Evolutionary conservation across 2,329 filamentous ascomycete genomes (phyloP), one percentile per base, ranked within the genome.

Genomic region (Neofusicoccum umdonicola): DNA sequence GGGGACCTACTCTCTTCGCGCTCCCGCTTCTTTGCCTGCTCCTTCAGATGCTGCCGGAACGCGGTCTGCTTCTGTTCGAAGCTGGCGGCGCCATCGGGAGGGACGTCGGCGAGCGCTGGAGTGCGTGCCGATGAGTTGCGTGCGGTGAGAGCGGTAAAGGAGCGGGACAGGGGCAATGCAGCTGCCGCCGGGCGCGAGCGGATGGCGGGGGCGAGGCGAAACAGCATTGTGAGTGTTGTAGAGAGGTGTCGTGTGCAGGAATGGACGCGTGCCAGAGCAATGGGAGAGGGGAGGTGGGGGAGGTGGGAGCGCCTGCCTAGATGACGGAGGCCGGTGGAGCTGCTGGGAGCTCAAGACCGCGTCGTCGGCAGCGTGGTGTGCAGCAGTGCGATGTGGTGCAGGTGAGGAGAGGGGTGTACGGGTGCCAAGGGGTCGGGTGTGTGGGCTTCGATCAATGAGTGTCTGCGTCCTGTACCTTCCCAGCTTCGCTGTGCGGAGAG

Each of bases 81-180:
- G 64, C 85, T 83, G 62, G 88, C 83, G 69, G 91, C 88, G 67
- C 87, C 87, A 68, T 90, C 83, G 56, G 89, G 86, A 51, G 84
- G 90, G 82, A 99, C 88, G 79, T 99, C 93, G 76, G 91, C 90
- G 69, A 99, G 86, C 42, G 90, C 88, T n/a, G 95, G 95, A 48
- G 71, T 22, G 17, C 62, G 63, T 31, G 56, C 19, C 31, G 45
- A 50, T 17, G 52, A 48, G n/a, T 44, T 45, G 37, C 41, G 65
- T 15, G 52, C 52, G 39, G 65, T 39, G 54, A 65, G 63, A 52
- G 63, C 60, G 64, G 60, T 42, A 50, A 65, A 63, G 50, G 64
- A 44, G 56, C 63, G 52, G 51, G 62, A 58, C 9, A 48, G 15
- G 39, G 52, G 35, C 34, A 58, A 31, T 15, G 64, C 39, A 27